Evolutionary conservation across 768 basidiomycete genomes (phyloP).

Genomic region (Lactarius tabidus): DNA sequence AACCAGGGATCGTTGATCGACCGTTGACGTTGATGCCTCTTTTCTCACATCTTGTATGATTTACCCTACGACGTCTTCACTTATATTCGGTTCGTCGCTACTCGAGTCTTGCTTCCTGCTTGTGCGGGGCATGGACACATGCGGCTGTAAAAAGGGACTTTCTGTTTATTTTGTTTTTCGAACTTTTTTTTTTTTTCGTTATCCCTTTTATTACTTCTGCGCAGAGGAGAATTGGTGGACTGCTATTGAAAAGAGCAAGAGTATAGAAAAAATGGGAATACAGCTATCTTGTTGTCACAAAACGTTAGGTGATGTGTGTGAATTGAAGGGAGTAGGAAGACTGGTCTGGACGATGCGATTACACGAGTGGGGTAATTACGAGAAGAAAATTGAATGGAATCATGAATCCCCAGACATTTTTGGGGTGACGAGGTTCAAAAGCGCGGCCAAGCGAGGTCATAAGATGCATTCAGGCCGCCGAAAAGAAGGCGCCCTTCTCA

Average conservation of each 20-base stretch:
- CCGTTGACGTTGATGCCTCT: constrained; percentile 13
- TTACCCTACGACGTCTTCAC: not conserved
- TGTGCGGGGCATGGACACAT: constrained; percentile 1
- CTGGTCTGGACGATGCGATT: not conserved
- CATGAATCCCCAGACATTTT: not conserved
- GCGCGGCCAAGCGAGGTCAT: not conserved
- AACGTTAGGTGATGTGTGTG: not conserved
- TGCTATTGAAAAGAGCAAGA: not conserved
- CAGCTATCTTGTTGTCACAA: constrained; percentile 5
- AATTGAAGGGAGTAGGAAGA: not conserved
- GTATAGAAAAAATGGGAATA: not conserved
- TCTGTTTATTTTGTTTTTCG: not conserved
- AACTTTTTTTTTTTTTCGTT: not conserved
- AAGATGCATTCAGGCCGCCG: not conserved
- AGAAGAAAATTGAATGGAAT: not conserved
- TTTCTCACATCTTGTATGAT: constrained; percentile 11
- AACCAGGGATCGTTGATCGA: constrained; percentile 2
- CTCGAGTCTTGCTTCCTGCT: not conserved
- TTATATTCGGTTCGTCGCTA: not conserved
- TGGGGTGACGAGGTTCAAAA: not conserved
- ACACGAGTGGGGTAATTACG: not conserved
- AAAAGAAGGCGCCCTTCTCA: not conserved
- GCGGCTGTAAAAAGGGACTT: not conserved
- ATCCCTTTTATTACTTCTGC: not conserved
- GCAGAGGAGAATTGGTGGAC: not conserved